Evolutionary conservation across 1,284 basidiomycete species (phyloP), one percentile per base, ranked within the genome.

Genomic region (Schizopora paradoxa): DNA sequence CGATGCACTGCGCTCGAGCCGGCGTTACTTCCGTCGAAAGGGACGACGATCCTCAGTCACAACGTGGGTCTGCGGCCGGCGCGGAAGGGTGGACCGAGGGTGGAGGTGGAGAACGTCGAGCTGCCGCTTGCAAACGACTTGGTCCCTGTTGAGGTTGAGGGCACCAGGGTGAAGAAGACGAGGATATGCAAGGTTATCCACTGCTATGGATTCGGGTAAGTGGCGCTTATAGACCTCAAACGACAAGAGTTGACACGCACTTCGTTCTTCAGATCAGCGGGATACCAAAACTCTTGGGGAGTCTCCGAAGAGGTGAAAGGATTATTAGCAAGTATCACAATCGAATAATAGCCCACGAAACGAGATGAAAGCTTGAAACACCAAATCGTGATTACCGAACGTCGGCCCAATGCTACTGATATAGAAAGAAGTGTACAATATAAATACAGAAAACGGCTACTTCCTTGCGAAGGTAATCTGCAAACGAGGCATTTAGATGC

Each of bases 31-130:
- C 58, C 62, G 35, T 55, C 56, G n/a, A 58, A 58, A 26, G 48
- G 37, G 11, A 67, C 65, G 5, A 72, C 72, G 47, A 66, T 85
- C 18, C 59, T 81, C 21, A 62, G 64, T 11, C 78, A 82, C 59
- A 79, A 79, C 52, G 82, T 82, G 42, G 89, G 87, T 0, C 63
- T 90, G 29, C 68, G 89, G 8, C 89, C 89, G 0, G 77, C 68
- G 2, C 69, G 88, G 45, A 74, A 72, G 34, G 82, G 79, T 19
- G 87, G 86, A 0, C 66, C 85, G 4, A 69, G 87, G 33, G 64
- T 91, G 10, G 86, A 90, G 52, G 60, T 76, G 5, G 77, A 83
- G 53, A 70, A 65, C 61, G 54, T 74, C 40, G 55, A 55, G 33
- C 44, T 76, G 5, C 71, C 73, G 29, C 55, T 65, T n/a, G 51